phyloP scores from a whole-genome alignment of 164 flowering plant species.

The Umbellularia californica region DNA sequence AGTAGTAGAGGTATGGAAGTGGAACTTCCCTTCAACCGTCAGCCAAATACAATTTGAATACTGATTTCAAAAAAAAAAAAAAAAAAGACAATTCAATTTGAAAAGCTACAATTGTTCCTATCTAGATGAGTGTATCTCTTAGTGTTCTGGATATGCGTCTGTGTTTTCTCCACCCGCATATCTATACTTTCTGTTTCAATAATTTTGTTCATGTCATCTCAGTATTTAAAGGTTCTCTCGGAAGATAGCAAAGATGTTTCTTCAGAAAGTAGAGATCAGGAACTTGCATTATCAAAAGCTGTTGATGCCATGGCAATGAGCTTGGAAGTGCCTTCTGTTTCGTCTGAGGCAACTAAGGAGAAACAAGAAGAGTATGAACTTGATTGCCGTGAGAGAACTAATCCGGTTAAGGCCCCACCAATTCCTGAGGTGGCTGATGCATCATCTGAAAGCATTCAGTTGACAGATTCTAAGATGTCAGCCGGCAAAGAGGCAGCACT shows the following conservation, averaged over 20 bases:
- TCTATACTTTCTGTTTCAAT: background rate
- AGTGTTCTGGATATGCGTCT: background rate
- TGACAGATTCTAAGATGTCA: conserved; percentile 9
- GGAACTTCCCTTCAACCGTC: too few relatives aligned
- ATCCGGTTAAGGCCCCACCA: conserved; percentile 21
- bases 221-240: conserved; percentile 75
- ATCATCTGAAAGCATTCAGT: conserved; percentile 14
- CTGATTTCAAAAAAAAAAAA: too few relatives aligned
- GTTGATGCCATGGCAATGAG: conserved; percentile 60
- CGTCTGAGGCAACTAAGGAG: conserved; percentile 38
- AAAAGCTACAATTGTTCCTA: background rate
- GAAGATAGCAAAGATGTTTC: conserved; percentile 54
- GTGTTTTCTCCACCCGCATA: background rate
- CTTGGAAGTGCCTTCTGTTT: conserved; percentile 42
- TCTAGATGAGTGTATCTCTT: background rate
- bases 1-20: too few relatives aligned
- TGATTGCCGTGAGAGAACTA: conserved; percentile 50
- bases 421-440: conserved; percentile 24
- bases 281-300: conserved; percentile 64
- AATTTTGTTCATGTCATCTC: background rate
- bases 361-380: conserved; percentile 53
- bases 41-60: too few relatives aligned
- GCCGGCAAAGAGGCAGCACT: conserved; percentile 18
- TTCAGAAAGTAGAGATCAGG: conserved; percentile 50
- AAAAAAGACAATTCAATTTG: too few relatives aligned